Base-by-base conservation (phyloP, 2,329 filamentous ascomycete genomes). In the Colletotrichum euphorbiae region DNA sequence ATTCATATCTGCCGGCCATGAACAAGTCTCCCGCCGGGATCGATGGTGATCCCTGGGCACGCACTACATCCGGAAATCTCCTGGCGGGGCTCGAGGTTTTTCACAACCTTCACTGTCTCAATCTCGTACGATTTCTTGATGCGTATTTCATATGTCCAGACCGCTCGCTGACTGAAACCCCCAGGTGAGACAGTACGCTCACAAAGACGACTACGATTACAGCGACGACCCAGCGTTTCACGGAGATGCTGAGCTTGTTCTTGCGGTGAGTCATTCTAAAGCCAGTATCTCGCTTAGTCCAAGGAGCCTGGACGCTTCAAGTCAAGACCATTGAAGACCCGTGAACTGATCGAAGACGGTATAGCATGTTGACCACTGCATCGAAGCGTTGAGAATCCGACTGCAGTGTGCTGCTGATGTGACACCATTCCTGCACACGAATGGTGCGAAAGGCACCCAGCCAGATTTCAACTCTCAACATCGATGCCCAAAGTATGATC, bases 41-140 rank as follows among this genome's bases (percentile, higher is more conserved):
- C 12, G 40, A 17, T 8, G 62, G 62, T 6, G 46, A 65, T 46
- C 21, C 38, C 11, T 65, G 62, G 62, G 62, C 56, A 9, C 55
- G 55, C 5, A 65, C 62, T 2, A 6, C 38, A 5, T 60, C 62
- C 19, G 62, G 62, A 21, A 54, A 61, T 38, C 46, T 65, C 6
- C 28, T 65, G 11, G 62, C 62, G 3, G 87, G 83, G 0, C 76
- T 88, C 3, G 85, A 88, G 72, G 85, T 87, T 0, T 88, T 88
- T 75, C 85, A 88, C 74, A 84, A 84, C 72, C 78, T 86, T 38
- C 83, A 85, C 54, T 85, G 83, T 74, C 75, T 85, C 42, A 85
- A 85, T 70, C 72, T 85, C 33, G 74, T 80, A 72, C 73, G 83
- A 12, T 46, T 24, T 13, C 61, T 8, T 36, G 8, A 17, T 31